Conservation (phyloP, 2,329 filamentous ascomycete genomes). For the Botrytis byssoidea region DNA sequence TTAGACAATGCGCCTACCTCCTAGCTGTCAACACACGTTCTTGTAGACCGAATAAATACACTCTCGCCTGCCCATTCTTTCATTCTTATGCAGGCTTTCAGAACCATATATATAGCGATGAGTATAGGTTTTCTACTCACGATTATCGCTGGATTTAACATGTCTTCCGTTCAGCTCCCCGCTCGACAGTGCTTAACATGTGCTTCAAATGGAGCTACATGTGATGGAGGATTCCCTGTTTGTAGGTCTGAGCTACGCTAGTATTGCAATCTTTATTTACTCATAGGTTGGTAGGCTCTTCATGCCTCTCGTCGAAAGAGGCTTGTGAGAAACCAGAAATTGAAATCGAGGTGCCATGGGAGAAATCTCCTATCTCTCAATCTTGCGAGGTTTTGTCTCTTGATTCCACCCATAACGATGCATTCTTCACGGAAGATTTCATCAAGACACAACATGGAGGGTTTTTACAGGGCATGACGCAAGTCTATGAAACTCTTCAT, state of each 20-base stretch:
- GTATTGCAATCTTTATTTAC: background rate
- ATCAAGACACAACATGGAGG: constrained; percentile 4
- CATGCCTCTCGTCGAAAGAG: background rate
- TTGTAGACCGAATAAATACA: background rate
- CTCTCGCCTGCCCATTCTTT: background rate
- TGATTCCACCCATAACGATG: background rate
- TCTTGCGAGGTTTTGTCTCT: background rate
- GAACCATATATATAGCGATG: background rate
- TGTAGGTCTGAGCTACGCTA: constrained; percentile 6
- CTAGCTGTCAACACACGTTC: background rate
- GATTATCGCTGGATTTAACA: background rate
- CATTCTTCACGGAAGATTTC: constrained; percentile 16
- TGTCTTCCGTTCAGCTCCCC: background rate
- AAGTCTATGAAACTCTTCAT: constrained; percentile 9
- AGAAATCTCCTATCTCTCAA: constrained; percentile 6
- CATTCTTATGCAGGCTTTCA: background rate
- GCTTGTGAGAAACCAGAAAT: constrained; percentile 1
- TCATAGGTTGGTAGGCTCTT: background rate
- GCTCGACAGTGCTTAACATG: background rate
- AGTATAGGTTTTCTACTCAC: too few species aligned
- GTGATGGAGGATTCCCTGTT: constrained; percentile 5
- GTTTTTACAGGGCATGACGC: constrained; percentile 8
- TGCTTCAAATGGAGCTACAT: constrained; percentile 10
- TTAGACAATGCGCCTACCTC: background rate
- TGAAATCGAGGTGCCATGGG: constrained; percentile 6